Conservation (phyloP, 768 basidiomycete genomes). For the Hypholoma sublateritium region DNA sequence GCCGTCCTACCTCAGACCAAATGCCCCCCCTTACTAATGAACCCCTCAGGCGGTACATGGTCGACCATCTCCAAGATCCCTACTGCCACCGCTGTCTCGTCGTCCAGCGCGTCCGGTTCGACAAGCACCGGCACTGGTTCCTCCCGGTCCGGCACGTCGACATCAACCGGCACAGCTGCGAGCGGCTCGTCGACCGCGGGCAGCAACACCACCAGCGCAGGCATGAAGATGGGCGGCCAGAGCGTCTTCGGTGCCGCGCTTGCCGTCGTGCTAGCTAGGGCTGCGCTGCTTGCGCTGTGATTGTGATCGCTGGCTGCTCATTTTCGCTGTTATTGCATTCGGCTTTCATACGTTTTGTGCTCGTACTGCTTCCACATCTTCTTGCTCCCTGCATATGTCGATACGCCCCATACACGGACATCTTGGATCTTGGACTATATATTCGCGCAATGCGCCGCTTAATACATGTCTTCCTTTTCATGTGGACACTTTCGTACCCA, state of each 20-base stretch:
- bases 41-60: slow-evolving; percentile 5
- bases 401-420: not conserved
- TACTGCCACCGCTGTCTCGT: not conserved
- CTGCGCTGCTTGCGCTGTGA: not conserved
- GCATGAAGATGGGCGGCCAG: not conserved
- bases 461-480: not conserved
- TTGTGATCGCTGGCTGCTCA: not conserved
- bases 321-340: not conserved
- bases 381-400: not conserved
- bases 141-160: not conserved
- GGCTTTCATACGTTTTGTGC: not conserved
- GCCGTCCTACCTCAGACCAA: not conserved
- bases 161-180: not conserved
- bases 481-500: not conserved
- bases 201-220: not conserved
- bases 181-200: not conserved
- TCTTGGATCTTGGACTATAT: not conserved
- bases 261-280: not conserved
- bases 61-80: slow-evolving; percentile 7
- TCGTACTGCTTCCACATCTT: not conserved
- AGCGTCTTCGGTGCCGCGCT: not conserved
- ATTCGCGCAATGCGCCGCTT: not conserved
- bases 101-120: not conserved
- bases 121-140: not conserved
- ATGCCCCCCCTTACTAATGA: not conserved